Evolutionary conservation across 345 rosid genomes (phyloP), one percentile per base, ranked within the genome.

Genomic region (Heritiera littoralis): DNA sequence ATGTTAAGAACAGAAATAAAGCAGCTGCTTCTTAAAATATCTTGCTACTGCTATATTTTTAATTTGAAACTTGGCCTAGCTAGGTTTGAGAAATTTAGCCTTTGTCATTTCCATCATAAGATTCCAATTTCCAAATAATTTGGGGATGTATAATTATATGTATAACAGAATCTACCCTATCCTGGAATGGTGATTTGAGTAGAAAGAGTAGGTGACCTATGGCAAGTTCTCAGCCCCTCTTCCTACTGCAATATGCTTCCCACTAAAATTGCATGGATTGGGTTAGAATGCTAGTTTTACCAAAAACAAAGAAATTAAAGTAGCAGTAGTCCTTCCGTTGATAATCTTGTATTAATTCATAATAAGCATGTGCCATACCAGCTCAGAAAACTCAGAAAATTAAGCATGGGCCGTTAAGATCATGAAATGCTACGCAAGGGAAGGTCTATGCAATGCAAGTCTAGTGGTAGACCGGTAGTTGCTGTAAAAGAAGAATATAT

Each of bases 291-390:
- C 40, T 32, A 63, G 41, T 63, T 35, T 35, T 32, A 45, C 20
- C 17, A 68, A 45, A 58, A 43, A 13, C 4, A 18, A 7, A 18
- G n/a, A 23, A 23, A 23, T 18, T 7, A 43, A 11, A 46, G 12
- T 8, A 1, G 14, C 7, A 43, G 28, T 13, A 41, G 13, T 66
- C 18, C 6, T 41, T 41, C 49, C 71, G 41, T 66, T 38, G 4
- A 1, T 41, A 7, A 40, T 18, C 49, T n/a, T n/a, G 35, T 6
- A n/a, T 67, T 67, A 3, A 43, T 23, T 23, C 28, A 46, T 68
- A 13, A 68, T 45, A 20, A 68, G 40, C 74, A 23, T 13, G 74
- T 69, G 74, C 40, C 6, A 45, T 46, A 68, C 43, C 48, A 66
- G 43, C 13, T 6, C 3, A 10, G 18, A 23, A 45, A 69, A 23